Evolutionary conservation across 106 monocot species (phyloP).

Genomic region (Dendrobium nobile): DNA sequence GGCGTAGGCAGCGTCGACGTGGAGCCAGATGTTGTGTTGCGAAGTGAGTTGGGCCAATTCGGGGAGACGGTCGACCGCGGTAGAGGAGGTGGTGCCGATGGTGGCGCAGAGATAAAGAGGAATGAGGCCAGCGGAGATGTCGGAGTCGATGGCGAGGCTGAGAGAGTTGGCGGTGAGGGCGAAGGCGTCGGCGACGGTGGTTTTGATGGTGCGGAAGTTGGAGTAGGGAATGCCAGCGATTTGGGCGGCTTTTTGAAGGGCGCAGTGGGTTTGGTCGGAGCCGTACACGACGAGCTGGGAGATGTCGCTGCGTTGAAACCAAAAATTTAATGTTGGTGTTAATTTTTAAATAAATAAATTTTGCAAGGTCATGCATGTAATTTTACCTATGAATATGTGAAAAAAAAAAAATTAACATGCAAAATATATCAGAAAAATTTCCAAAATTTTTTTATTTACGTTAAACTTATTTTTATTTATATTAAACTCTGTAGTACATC

Average conservation of each 20-base stretch:
- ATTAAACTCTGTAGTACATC: no score
- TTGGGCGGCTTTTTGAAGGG: slow-evolving; percentile 27
- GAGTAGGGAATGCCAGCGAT: slow-evolving; percentile 23
- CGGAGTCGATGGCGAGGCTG: not conserved
- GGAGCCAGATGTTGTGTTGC: slow-evolving; percentile 19
- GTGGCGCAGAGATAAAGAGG: slow-evolving; percentile 37
- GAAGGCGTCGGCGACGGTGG: slow-evolving; percentile 10
- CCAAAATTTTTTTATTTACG: no score
- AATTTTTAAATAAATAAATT: no score
- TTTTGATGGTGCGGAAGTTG: slow-evolving; percentile 24
- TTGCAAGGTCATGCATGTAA: no score
- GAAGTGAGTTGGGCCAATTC: slow-evolving; percentile 8
- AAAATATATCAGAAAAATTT: no score
- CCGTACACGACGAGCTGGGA: slow-evolving; percentile 26
- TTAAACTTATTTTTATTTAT: no score
- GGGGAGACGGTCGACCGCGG: slow-evolving; percentile 20
- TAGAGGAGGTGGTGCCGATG: slow-evolving; percentile 31
- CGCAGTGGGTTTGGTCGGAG: slow-evolving; percentile 37
- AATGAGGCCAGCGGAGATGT: slow-evolving; percentile 17
- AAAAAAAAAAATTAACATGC: no score
- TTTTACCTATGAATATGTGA: no score
- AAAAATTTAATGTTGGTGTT: no score
- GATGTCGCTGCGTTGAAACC: not conserved
- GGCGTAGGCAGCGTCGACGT: slow-evolving; percentile 28
- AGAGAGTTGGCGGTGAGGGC: slow-evolving; percentile 7